Conservation (phyloP, 352 stramenopile species). For the Phytophthora syringae region DNA sequence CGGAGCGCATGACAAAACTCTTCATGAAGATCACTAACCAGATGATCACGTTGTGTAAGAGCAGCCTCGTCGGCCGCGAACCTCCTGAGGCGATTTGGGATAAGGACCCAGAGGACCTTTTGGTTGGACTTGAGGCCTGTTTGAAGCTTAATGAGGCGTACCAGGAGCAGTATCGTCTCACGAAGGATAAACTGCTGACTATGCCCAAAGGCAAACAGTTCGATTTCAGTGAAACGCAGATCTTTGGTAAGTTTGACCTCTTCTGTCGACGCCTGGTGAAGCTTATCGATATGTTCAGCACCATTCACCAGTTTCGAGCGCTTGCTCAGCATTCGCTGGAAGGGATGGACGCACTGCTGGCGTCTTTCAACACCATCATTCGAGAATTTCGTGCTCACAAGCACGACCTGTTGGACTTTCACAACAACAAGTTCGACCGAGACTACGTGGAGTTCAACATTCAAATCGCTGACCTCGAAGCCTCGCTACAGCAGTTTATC, state of each 20-base stretch:
- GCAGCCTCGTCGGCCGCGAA: conserved; percentile 60
- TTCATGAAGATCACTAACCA: conserved; percentile 94
- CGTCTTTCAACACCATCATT: conserved; percentile 87
- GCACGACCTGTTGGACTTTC: conserved; percentile 88
- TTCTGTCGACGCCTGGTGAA: conserved; percentile 91
- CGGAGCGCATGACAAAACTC: conserved; percentile 90
- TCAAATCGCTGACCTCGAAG: conserved; percentile 89
- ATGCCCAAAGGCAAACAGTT: conserved; percentile 93
- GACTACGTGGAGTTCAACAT: conserved; percentile 97
- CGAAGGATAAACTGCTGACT: conserved; percentile 89
- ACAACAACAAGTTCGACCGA: conserved; percentile 93
- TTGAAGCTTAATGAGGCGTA: conserved; percentile 92
- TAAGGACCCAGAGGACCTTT: conserved; percentile 70
- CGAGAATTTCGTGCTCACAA: conserved; percentile 78
- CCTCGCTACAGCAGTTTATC: conserved; percentile 90
- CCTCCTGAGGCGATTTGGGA: conserved; percentile 76
- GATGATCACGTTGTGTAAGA: conserved; percentile 88
- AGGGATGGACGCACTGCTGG: conserved; percentile 85
- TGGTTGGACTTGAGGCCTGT: conserved; percentile 77
- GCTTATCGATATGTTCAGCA: conserved; percentile 93
- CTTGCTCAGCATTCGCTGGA: conserved; percentile 92
- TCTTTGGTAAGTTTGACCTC: conserved; percentile 92
- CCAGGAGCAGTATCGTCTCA: conserved; percentile 90
- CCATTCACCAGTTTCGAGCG: conserved; percentile 92
- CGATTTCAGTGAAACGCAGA: conserved; percentile 91